Conservation (phyloP, 208 protist species). For the Angomonas ambiguus region DNA sequence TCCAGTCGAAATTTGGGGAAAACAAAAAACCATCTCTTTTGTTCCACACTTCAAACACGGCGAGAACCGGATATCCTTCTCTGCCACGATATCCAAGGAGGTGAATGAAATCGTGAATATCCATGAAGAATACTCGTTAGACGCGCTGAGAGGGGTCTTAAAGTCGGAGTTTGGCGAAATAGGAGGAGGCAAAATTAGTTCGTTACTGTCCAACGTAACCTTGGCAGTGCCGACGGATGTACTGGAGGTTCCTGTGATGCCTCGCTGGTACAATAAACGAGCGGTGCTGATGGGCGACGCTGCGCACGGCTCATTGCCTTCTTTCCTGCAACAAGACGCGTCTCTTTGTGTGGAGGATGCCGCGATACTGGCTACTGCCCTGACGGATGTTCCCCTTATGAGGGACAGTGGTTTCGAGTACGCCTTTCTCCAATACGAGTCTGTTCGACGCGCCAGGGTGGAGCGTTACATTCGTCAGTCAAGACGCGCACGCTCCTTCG, state of each 20-base stretch:
- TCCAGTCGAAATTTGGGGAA: constrained; percentile 69
- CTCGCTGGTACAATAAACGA: constrained; percentile 84
- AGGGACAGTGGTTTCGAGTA: constrained; percentile 83
- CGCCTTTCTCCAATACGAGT: constrained; percentile 80
- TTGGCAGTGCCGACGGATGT: constrained; percentile 67
- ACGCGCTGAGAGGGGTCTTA: constrained; percentile 40
- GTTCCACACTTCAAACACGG: constrained; percentile 42
- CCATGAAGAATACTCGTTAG: constrained; percentile 43
- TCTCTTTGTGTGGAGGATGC: constrained; percentile 88
- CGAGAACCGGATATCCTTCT: constrained; percentile 54
- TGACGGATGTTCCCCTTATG: constrained; percentile 74
- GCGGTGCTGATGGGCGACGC: constrained; percentile 85
- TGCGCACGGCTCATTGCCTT: constrained; percentile 81
- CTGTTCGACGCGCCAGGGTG: constrained; percentile 71
- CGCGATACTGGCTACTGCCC: constrained; percentile 70
- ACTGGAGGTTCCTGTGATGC: constrained; percentile 85
- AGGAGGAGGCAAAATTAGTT: constrained; percentile 29
- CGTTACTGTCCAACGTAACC: constrained; percentile 35
- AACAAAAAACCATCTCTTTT: constrained; percentile 28
- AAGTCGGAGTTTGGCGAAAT: constrained; percentile 52
- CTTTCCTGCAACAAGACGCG: constrained; percentile 76
- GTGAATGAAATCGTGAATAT: constrained; percentile 39
- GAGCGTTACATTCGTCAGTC: constrained; percentile 88
- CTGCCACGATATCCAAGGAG: constrained; percentile 57
- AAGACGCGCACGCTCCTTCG: constrained; percentile 59